A percentile compares a stretch with the other conserved stretches of the same genome.
Conservation (phyloP, 2,329 filamentous ascomycete genomes). For the Erysiphe pulchra region DNA sequence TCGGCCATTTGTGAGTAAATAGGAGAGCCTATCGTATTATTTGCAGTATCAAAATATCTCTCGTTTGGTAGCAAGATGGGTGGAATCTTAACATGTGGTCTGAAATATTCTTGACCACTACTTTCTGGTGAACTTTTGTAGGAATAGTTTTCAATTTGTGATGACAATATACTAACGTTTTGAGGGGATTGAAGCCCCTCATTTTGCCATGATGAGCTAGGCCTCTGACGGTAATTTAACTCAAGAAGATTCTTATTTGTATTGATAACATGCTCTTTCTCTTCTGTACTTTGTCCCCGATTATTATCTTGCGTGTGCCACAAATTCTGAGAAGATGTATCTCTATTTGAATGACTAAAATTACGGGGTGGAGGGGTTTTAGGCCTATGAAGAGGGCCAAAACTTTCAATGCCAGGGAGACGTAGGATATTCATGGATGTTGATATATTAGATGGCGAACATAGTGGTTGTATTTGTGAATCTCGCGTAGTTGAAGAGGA, state of each 20-base stretch:
- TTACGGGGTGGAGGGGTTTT: slow-evolving; percentile 29
- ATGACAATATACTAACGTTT: slow-evolving; percentile 18
- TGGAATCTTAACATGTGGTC: no score
- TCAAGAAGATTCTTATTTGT: slow-evolving; percentile 28
- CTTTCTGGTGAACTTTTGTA: no score
- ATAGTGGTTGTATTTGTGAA: slow-evolving; percentile 7
- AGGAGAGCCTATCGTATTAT: no score
- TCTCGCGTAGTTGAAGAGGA: slow-evolving; percentile 1
- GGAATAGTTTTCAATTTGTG: no score
- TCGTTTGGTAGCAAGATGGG: no score
- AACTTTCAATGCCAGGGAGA: slow-evolving; percentile 77
- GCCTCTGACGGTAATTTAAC: slow-evolving; percentile 26
- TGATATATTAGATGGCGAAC: slow-evolving; percentile 15
- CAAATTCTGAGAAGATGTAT: not conserved
- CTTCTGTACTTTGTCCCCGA: slow-evolving; percentile 19
- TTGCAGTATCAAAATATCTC: no score
- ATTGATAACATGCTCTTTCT: slow-evolving; percentile 33
- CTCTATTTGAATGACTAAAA: slow-evolving; percentile 25
- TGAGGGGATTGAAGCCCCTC: slow-evolving; percentile 20
- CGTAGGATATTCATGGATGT: slow-evolving; percentile 30
- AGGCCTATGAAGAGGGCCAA: slow-evolving; percentile 46
- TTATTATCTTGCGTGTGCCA: slow-evolving; percentile 4
- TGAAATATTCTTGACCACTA: no score
- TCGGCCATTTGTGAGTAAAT: no score
- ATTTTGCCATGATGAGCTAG: slow-evolving; percentile 21